Percentiles rank a stretch among this genome's conserved stretches.
phyloP scores from a whole-genome alignment of 169 alveolate species.

The Eimeria maxima region DNA sequence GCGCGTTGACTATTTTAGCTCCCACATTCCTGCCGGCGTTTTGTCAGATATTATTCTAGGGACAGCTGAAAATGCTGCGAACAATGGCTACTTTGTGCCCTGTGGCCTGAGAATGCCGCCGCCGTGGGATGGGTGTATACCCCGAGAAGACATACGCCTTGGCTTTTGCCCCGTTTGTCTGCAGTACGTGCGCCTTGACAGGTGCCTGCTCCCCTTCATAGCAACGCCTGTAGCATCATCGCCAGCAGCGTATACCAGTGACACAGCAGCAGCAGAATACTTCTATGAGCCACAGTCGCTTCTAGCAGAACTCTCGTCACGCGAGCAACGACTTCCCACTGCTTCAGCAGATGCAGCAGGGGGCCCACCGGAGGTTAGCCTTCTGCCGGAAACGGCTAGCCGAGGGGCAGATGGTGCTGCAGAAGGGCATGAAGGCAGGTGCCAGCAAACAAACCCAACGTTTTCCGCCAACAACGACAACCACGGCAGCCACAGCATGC shows the following conservation, averaged over 20 bases:
- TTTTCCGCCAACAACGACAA: background rate
- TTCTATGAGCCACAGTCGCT: background rate
- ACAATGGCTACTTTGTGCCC: background rate
- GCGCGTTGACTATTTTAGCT: background rate
- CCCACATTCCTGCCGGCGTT: background rate
- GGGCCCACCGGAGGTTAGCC: constrained; percentile 33
- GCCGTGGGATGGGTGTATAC: constrained; percentile 50
- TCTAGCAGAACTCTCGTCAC: constrained; percentile 3
- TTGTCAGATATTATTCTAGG: background rate
- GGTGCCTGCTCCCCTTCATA: background rate
- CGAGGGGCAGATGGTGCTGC: background rate
- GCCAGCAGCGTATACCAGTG: background rate
- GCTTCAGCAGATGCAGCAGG: constrained; percentile 43
- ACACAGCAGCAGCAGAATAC: background rate
- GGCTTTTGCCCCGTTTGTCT: constrained; percentile 22
- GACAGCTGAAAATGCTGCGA: constrained; percentile 10
- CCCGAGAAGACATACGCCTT: background rate
- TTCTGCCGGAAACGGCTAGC: background rate
- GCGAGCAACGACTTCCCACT: background rate
- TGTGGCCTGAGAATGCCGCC: constrained; percentile 46
- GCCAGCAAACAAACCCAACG: background rate
- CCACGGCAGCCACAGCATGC: background rate
- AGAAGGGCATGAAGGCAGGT: background rate
- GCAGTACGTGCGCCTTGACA: constrained; percentile 7
- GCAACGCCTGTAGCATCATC: background rate